Base-by-base conservation (phyloP, 192 early-diverging fungal genomes). In the Rhizophagus sp. region DNA sequence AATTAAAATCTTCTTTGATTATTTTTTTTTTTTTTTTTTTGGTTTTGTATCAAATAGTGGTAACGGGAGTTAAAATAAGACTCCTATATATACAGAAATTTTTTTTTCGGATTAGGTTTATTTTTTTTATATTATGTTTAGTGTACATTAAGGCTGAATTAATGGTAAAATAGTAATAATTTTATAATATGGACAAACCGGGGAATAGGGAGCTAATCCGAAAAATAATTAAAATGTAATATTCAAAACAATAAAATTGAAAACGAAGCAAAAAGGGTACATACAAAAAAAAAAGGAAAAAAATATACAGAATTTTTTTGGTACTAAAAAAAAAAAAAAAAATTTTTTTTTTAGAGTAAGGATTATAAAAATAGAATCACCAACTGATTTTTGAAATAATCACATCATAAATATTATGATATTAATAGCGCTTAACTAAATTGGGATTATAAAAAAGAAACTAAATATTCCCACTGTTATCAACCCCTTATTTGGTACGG, bases 1-100 rank as follows among this genome's bases (percentile, higher is more conserved):
- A n/a, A n/a, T n/a, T n/a, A n/a, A 41, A 36, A 36, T 36, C 36
- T 36, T 85, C 81, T 75, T 82, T 81, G 73, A 84, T 75, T 81
- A 81, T 84, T 87, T 39, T 49, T 34, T 64, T 12, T 64, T 27
- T 64, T 64, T 65, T 65, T 65, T 65, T 65, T 65, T 65, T 65
- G 64, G 57, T 75, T 68, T 75, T 24, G 62, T 41, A 80, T 77
- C 64, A 65, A 65, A 65, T 65, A 65, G 64, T 65, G 64, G 64
- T 65, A 65, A 27, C 64, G 64, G 64, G 64, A 25, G 64, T 27
- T 65, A 65, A 65, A 65, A 27, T 25, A 30, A 65, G n/a, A 15
- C n/a, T 12, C 27, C 13, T 65, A 65, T 27, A 65, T 30, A 65
- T 57, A 57, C 52, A 57, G 52, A 30, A 65, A 65, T 27, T 25